Evolutionary conservation across 345 rosid species (phyloP).

Genomic region (Conringia planisiliqua): DNA sequence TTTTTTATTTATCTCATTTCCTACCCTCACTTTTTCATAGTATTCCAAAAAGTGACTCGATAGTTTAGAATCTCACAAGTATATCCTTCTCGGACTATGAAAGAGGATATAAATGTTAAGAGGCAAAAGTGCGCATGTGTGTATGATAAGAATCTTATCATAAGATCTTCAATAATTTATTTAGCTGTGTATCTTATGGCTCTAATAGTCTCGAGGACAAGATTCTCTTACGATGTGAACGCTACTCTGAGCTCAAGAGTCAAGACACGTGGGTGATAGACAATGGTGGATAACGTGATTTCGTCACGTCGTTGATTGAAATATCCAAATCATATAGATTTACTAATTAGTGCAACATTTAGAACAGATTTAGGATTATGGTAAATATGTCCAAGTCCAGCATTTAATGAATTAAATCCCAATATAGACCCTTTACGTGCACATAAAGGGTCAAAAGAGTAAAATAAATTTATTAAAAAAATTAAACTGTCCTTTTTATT

Average conservation of each 20-base stretch:
- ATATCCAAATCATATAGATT: not conserved
- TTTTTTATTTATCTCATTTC: not conserved
- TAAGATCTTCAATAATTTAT: not conserved
- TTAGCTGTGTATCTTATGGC: not conserved
- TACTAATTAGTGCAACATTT: not conserved
- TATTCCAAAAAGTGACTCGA: slow-evolving; percentile 12
- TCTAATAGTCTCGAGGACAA: not conserved
- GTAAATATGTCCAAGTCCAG: not conserved
- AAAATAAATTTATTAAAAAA: too few relatives aligned
- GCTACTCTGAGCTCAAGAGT: not conserved
- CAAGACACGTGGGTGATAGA: not conserved
- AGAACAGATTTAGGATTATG: not conserved
- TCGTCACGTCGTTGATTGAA: not conserved
- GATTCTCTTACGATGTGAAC: not conserved
- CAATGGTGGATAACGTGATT: not conserved
- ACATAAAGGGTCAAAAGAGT: slow-evolving; percentile 5
- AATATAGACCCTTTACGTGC: slow-evolving; percentile 6
- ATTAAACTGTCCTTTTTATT: too few relatives aligned
- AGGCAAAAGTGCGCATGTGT: not conserved
- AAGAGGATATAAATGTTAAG: not conserved
- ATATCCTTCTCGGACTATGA: not conserved
- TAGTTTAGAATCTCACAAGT: slow-evolving; percentile 6
- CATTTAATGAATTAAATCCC: not conserved
- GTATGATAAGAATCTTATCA: not conserved
- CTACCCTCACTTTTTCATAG: not conserved